Conservation (phyloP, 75 land plant species). For the Larix kaempferi region DNA sequence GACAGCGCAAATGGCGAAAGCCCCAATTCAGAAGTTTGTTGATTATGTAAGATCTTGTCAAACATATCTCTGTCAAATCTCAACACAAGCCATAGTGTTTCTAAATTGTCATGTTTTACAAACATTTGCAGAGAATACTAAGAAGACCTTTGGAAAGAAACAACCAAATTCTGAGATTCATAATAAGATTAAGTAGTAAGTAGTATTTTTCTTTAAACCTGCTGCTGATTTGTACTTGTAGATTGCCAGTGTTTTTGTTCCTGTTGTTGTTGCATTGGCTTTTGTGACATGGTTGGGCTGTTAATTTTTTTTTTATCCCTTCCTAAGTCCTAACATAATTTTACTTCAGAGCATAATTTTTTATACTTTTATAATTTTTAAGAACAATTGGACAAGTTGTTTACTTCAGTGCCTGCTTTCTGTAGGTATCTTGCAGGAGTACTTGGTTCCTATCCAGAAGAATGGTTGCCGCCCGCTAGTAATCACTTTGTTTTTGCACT, state of each 20-base stretch:
- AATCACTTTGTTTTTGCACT: conserved; percentile 86
- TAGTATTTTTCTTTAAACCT: not conserved
- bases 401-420: not conserved
- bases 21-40: conserved; percentile 90
- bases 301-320: conserved; percentile 16
- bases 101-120: not conserved
- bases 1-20: conserved; percentile 96
- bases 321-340: not conserved
- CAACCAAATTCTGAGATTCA: not conserved
- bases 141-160: not conserved
- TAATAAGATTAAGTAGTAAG: not conserved
- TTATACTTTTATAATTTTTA: not conserved
- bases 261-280: conserved; percentile 66
- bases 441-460: conserved; percentile 53
- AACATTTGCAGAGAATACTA: conserved; percentile 1
- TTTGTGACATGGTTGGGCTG: conserved; percentile 60
- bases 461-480: conserved; percentile 78
- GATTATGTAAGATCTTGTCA: conserved; percentile 25
- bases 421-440: conserved; percentile 81
- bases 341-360: not conserved
- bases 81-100: not conserved
- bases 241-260: conserved; percentile 97
- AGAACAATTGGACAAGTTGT: not conserved
- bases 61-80: not conserved
- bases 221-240: conserved; percentile 17